Evolutionary conservation across 345 rosid genomes (phyloP).

Genomic region (Salix purpurea): DNA sequence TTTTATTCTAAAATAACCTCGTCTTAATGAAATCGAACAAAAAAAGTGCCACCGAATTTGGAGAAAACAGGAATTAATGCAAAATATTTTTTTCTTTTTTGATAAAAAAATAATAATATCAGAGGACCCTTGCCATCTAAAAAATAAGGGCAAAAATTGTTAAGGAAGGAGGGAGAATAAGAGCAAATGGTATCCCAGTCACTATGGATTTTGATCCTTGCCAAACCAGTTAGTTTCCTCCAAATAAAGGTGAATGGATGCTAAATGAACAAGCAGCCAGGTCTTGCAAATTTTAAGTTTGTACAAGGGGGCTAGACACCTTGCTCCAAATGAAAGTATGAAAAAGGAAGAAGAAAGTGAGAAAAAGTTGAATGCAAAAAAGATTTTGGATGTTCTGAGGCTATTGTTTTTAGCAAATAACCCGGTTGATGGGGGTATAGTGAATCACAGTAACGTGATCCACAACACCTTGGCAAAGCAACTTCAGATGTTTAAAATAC

Average conservation of each 20-base stretch:
- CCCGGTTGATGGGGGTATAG: constrained; percentile 17
- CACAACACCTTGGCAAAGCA: constrained; percentile 37
- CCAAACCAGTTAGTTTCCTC: constrained; percentile 11
- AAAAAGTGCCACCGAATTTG: not conserved
- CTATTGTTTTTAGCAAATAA: constrained; percentile 23
- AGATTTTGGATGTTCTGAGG: constrained; percentile 9
- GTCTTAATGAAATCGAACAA: not conserved
- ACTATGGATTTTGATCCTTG: constrained; percentile 1
- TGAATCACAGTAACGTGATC: constrained; percentile 33
- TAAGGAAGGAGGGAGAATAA: not conserved
- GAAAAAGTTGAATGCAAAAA: not conserved
- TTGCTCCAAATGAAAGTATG: constrained; percentile 2
- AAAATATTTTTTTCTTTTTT: not conserved
- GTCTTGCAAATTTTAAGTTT: constrained; percentile 16
- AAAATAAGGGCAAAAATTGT: not conserved
- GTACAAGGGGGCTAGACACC: not conserved
- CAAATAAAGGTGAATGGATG: constrained; percentile 3
- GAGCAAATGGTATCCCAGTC: not conserved
- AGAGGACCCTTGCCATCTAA: not conserved
- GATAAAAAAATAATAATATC: not conserved
- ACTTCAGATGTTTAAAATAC: constrained; percentile 53
- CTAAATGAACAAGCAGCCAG: constrained; percentile 2
- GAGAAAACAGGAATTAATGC: not conserved
- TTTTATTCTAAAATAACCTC: not conserved
- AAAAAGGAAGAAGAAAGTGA: not conserved